Evolutionary conservation across 2,329 filamentous ascomycete species (phyloP).

Genomic region (Curvularia lunata): DNA sequence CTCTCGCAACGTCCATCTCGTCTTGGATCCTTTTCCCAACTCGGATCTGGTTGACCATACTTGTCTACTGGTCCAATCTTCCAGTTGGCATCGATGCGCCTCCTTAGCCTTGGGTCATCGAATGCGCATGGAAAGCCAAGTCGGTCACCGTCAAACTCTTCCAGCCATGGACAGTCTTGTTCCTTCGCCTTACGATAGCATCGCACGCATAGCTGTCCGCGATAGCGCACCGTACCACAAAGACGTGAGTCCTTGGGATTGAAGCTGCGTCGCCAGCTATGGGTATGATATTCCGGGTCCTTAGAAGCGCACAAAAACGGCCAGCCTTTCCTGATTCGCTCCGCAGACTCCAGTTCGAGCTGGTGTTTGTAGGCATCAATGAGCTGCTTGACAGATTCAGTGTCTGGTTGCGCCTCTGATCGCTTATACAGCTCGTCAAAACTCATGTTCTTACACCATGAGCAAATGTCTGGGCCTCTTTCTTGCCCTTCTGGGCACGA

Average conservation of each 20-base stretch:
- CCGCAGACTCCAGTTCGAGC: slow-evolving; percentile 26
- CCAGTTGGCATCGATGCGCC: slow-evolving; percentile 28
- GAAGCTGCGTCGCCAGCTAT: slow-evolving; percentile 29
- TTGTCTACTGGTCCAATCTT: slow-evolving; percentile 28
- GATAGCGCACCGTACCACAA: slow-evolving; percentile 30
- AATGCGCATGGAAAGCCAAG: slow-evolving; percentile 34
- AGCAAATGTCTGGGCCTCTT: slow-evolving; percentile 28
- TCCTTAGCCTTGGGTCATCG: slow-evolving; percentile 23
- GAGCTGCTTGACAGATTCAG: slow-evolving; percentile 17
- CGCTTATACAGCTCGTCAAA: slow-evolving; percentile 28
- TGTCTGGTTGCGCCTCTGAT: slow-evolving; percentile 21
- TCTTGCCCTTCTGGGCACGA: slow-evolving; percentile 29
- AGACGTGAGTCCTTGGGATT: slow-evolving; percentile 28
- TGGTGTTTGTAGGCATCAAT: slow-evolving; percentile 29
- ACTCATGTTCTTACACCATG: slow-evolving; percentile 37
- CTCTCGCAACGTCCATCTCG: slow-evolving; percentile 30
- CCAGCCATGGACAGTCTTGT: slow-evolving; percentile 28
- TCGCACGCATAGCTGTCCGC: slow-evolving; percentile 31
- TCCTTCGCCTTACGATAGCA: slow-evolving; percentile 30
- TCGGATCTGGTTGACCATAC: slow-evolving; percentile 23
- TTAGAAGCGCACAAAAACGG: slow-evolving; percentile 30
- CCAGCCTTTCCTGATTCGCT: slow-evolving; percentile 32
- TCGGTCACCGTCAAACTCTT: slow-evolving; percentile 30
- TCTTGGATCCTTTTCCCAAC: slow-evolving; percentile 34
- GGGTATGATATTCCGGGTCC: slow-evolving; percentile 27